These are phyloP conservation scores for Pholiota conissans DNA, from an alignment of 768 basidiomycete species.

Conservation along the genomic window DNA sequence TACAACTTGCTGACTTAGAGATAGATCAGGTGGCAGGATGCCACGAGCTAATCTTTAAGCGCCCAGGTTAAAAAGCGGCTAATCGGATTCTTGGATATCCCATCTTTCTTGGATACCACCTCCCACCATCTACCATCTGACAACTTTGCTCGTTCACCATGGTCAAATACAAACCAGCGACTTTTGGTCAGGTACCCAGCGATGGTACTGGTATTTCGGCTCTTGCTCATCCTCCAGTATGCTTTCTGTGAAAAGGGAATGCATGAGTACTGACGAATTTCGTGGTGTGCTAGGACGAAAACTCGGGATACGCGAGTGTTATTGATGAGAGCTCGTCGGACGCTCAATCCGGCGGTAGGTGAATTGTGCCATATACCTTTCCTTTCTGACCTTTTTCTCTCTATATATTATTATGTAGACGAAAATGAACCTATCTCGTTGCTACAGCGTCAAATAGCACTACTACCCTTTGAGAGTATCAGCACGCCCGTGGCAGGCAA, in stretches of 20 bases:
- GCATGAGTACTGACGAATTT: neutral
- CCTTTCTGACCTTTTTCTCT: neutral
- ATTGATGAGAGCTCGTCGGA: constrained; percentile 2
- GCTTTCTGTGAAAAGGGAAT: neutral
- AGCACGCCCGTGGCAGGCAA: neutral
- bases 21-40: constrained; percentile 5
- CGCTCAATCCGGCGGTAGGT: neutral
- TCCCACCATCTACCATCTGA: no score
- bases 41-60: constrained; percentile 11
- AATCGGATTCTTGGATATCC: constrained; percentile 15
- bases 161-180: neutral
- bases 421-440: neutral
- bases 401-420: neutral
- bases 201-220: no score
- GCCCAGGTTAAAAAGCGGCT: neutral
- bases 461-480: neutral
- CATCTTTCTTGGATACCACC: constrained; percentile 16
- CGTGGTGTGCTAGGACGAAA: neutral
- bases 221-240: no score
- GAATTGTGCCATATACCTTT: no score
- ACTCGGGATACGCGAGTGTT: constrained; percentile 7
- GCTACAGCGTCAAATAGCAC: neutral
- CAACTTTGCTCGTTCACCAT: neutral
- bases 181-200: no score
- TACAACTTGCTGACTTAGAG: no score